Conservation (phyloP, 1,284 basidiomycete species). For the Rhodotorula sp. region DNA sequence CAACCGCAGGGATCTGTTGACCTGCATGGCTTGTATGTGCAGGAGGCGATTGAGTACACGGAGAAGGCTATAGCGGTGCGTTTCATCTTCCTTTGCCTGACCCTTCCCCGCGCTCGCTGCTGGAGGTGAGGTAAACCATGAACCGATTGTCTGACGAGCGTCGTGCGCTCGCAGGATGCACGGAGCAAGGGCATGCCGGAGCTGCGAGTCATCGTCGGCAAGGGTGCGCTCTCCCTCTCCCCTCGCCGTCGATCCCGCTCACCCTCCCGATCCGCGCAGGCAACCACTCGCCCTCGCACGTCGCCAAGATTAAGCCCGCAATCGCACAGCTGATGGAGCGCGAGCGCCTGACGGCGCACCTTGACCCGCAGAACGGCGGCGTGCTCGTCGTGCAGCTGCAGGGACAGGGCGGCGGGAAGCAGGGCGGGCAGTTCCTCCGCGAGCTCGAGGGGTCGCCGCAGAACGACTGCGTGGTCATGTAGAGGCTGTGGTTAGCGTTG, state of each 20-base stretch:
- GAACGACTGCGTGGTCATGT: constrained; percentile 72
- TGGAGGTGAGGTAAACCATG: background rate
- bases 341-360: constrained; percentile 72
- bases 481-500: constrained; percentile 32
- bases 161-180: constrained; percentile 56
- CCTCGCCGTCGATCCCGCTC: no score
- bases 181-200: constrained; percentile 66
- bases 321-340: constrained; percentile 78
- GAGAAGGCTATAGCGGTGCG: constrained; percentile 44
- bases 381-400: constrained; percentile 80
- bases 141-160: background rate
- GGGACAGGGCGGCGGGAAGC: constrained; percentile 56
- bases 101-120: no score
- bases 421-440: constrained; percentile 54
- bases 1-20: constrained; percentile 75
- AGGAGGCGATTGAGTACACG: constrained; percentile 61
- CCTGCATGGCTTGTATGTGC: constrained; percentile 79
- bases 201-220: constrained; percentile 82
- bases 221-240: constrained; percentile 48
- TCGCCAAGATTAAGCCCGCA: constrained; percentile 89
- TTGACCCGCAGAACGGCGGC: constrained; percentile 81
- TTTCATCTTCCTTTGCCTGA: background rate
- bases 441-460: constrained; percentile 57
- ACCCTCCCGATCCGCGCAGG: constrained; percentile 48
- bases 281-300: constrained; percentile 75